Conservation (phyloP, 2,329 filamentous ascomycete genomes). For the Calonectria pseudoturangicola region DNA sequence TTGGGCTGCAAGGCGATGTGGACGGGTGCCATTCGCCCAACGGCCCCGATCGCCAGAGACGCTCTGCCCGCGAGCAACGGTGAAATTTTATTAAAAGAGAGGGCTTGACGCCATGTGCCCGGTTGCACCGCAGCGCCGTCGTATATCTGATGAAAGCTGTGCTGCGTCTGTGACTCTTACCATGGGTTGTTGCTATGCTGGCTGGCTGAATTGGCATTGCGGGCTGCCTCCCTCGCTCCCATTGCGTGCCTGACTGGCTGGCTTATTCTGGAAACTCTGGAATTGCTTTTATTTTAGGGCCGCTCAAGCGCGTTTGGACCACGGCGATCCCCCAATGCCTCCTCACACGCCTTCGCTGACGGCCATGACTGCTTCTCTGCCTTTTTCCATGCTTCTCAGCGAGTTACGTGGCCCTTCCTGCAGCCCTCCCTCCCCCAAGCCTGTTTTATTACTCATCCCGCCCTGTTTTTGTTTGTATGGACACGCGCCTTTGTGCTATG, state of each 20-base stretch:
- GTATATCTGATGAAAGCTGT: conserved; percentile 5
- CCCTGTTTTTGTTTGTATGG: conserved; percentile 22
- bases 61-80: conserved; percentile 22
- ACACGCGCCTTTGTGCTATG: conserved; percentile 12
- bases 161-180: conserved; percentile 16
- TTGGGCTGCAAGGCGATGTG: conserved; percentile 34
- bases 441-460: conserved; percentile 28
- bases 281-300: conserved; percentile 11
- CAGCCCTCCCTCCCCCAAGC: conserved; percentile 13
- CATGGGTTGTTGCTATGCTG: conserved; percentile 4
- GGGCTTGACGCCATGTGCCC: conserved; percentile 18
- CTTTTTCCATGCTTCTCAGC: background rate
- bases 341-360: background rate
- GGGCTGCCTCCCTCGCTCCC: conserved; percentile 11
- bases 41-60: conserved; percentile 23
- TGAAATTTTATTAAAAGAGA: conserved; percentile 28
- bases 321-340: conserved; percentile 12
- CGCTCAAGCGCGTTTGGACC: conserved; percentile 7
- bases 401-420: conserved; percentile 24
- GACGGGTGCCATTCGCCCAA: conserved; percentile 31
- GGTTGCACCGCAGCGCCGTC: conserved; percentile 3
- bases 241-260: conserved; percentile 7
- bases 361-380: background rate
- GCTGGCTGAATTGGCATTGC: conserved; percentile 18
- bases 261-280: conserved; percentile 6